A percentile compares a stretch with the other conserved stretches of the same genome.
Evolutionary conservation across 2,329 filamentous ascomycete genomes (phyloP).

Genomic region (Hortaea werneckii): DNA sequence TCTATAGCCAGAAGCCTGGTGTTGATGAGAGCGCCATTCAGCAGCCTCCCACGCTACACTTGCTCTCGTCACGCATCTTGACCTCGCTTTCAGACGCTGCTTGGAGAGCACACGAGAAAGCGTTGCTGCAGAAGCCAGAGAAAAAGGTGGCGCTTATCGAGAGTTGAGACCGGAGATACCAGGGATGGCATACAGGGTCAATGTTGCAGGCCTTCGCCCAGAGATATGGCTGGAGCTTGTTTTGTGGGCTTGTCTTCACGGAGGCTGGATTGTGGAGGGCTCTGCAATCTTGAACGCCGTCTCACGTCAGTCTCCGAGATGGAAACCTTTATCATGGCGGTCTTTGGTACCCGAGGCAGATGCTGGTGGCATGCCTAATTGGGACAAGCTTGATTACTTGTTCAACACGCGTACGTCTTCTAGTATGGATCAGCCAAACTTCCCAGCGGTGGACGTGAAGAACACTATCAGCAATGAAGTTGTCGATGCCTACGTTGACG

Average conservation of each 20-base stretch:
- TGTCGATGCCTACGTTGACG: conserved; percentile 45
- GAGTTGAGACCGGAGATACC: conserved; percentile 35
- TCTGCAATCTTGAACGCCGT: conserved; percentile 28
- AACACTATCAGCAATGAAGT: conserved; percentile 50
- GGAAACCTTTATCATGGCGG: conserved; percentile 32
- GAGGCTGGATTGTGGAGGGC: conserved; percentile 37
- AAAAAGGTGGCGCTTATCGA: conserved; percentile 26
- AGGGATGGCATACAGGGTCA: conserved; percentile 31
- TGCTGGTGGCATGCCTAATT: conserved; percentile 17
- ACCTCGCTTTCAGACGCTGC: conserved; percentile 41
- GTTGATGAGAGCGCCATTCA: conserved; percentile 29
- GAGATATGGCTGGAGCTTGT: conserved; percentile 45
- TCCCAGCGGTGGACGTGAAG: conserved; percentile 18
- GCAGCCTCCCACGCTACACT: conserved; percentile 38
- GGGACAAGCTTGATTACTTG: conserved; percentile 20
- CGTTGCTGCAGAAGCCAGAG: conserved; percentile 17
- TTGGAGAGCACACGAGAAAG: conserved; percentile 37
- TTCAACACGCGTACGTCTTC: conserved; percentile 17
- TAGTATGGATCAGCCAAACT: conserved; percentile 10
- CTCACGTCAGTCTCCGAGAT: conserved; percentile 12
- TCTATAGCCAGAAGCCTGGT: conserved; percentile 31
- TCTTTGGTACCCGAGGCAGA: conserved; percentile 13
- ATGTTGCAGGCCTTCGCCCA: conserved; percentile 30
- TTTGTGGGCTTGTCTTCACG: conserved; percentile 41
- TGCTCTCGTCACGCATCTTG: conserved; percentile 39